These are phyloP conservation scores for Dothideomycetidae sp. DNA, from an alignment of 2,329 filamentous ascomycete genomes.

Conservation along the genomic window DNA sequence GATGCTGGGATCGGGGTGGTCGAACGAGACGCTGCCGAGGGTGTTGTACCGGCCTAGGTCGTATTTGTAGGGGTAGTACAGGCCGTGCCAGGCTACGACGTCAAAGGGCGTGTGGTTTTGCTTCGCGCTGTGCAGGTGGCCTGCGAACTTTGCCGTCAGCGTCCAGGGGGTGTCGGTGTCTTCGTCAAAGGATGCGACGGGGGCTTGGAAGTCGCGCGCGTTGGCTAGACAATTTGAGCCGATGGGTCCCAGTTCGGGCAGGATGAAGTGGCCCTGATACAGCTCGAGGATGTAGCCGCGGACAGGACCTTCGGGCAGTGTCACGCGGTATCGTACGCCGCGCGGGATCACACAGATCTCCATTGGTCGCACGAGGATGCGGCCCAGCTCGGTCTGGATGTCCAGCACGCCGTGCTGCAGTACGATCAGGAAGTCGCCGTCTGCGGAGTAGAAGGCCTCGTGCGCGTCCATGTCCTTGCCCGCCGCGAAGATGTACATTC, in stretches of 20 bases:
- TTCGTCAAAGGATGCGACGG: constrained; percentile 44
- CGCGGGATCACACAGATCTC: constrained; percentile 53
- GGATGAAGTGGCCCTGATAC: constrained; percentile 48
- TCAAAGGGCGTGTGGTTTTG: constrained; percentile 57
- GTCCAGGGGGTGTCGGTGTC: constrained; percentile 41
- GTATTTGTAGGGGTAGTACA: constrained; percentile 48
- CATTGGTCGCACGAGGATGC: constrained; percentile 49
- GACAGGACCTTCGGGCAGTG: constrained; percentile 43
- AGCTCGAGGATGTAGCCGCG: constrained; percentile 55
- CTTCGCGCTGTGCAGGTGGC: constrained; percentile 44
- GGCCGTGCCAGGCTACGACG: constrained; percentile 59
- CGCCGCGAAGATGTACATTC: constrained; percentile 67
- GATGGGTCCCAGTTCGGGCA: constrained; percentile 53
- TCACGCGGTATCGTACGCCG: constrained; percentile 50
- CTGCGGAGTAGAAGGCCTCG: constrained; percentile 69
- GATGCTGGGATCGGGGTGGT: constrained; percentile 53
- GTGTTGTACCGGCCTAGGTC: constrained; percentile 44
- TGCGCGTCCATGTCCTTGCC: constrained; percentile 62
- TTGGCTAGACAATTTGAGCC: constrained; percentile 54
- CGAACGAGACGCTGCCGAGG: constrained; percentile 42
- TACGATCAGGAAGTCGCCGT: constrained; percentile 53
- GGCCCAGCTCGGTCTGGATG: constrained; percentile 54
- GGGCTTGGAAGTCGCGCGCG: constrained; percentile 49
- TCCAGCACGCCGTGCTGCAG: constrained; percentile 51
- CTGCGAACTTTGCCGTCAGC: constrained; percentile 48